These are phyloP conservation scores for Coemansia sp. DNA, from an alignment of 192 early-diverging fungal species.

Conservation along the genomic window DNA sequence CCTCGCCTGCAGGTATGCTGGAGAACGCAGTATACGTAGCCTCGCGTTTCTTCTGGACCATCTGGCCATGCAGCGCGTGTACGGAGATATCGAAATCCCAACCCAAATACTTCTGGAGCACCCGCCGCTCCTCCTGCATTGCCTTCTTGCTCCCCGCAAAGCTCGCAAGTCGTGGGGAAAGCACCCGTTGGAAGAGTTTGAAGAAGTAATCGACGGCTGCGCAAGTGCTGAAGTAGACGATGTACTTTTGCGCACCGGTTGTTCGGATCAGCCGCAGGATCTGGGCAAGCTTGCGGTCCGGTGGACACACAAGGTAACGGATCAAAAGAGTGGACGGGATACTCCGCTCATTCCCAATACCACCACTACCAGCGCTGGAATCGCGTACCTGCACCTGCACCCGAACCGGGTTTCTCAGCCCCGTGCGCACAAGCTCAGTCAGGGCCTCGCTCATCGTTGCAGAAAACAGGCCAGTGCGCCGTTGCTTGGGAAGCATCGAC, in stretches of 20 bases:
- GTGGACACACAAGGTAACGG: slow-evolving; percentile 73
- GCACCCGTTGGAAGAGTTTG: slow-evolving; percentile 57
- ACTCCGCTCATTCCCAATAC: slow-evolving; percentile 15
- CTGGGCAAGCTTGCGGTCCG: slow-evolving; percentile 80
- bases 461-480: slow-evolving; percentile 93
- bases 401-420: slow-evolving; percentile 88
- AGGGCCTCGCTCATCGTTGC: slow-evolving; percentile 96
- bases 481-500: slow-evolving; percentile 82
- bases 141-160: slow-evolving; percentile 45
- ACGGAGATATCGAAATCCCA: slow-evolving; percentile 28
- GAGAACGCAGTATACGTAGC: slow-evolving; percentile 78
- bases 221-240: slow-evolving; percentile 96
- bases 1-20: slow-evolving; percentile 60
- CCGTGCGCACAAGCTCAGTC: slow-evolving; percentile 77
- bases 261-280: slow-evolving; percentile 66
- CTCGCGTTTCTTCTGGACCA: slow-evolving; percentile 85
- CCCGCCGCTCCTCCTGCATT: slow-evolving; percentile 26
- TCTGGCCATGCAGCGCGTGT: slow-evolving; percentile 87
- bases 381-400: slow-evolving; percentile 89
- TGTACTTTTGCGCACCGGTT: slow-evolving; percentile 72
- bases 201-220: slow-evolving; percentile 95
- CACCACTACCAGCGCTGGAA: background rate
- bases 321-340: slow-evolving; percentile 61
- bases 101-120: slow-evolving; percentile 13
- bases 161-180: slow-evolving; percentile 17